Evolutionary conservation across 371 early-diverging fungal species (phyloP), one percentile per base, ranked within the genome.

Genomic region (Zopfochytrium polystomum): DNA sequence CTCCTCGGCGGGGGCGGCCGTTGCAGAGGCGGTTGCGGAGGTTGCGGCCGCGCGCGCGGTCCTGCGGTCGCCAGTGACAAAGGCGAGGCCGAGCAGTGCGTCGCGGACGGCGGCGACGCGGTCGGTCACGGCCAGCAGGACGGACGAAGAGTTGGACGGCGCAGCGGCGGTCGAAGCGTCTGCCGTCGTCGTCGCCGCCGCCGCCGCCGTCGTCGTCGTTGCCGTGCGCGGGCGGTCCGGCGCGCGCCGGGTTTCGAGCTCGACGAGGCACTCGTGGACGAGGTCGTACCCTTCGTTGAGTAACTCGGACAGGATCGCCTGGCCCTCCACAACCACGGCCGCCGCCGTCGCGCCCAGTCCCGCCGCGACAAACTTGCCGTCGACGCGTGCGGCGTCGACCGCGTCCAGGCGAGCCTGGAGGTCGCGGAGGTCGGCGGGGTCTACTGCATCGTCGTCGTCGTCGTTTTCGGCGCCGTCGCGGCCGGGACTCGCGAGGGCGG

Each of bases 251-350:
- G 26, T 18, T 25, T 71, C 71, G 9, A 61, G 11, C 47, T 46
- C 59, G 30, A 72, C 60, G 5, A 68, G 42, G 43, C 65, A 70
- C 45, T 70, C 67, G 61, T 73, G 73, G 22, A 73, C 47, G 15
- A 73, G 55, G 43, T 73, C 73, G 38, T 65, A 73, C 6, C 67
- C 73, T 27, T 67, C 64, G 20, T 70, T 66, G 3, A 73, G 68
- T 50, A 64, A 30, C 25, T 58, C 67, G 27, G 26, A 48, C n/a
- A 66, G 53, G 0, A 46, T 49, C 31, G 70, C 70, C 47, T 70
- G 70, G 22, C 70, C 70, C 22, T 65, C 58, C 30, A 70, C 70
- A 15, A 73, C 45, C 15, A 15, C 9, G 30, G 15, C 53, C 20
- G 3, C 26, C n/a, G 27, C 50, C 1, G 44, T 38, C 3, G 22